Percentiles rank a stretch among this genome's conserved stretches.
Evolutionary conservation across 768 basidiomycete species (phyloP).

Genomic region (Calocybe indica): DNA sequence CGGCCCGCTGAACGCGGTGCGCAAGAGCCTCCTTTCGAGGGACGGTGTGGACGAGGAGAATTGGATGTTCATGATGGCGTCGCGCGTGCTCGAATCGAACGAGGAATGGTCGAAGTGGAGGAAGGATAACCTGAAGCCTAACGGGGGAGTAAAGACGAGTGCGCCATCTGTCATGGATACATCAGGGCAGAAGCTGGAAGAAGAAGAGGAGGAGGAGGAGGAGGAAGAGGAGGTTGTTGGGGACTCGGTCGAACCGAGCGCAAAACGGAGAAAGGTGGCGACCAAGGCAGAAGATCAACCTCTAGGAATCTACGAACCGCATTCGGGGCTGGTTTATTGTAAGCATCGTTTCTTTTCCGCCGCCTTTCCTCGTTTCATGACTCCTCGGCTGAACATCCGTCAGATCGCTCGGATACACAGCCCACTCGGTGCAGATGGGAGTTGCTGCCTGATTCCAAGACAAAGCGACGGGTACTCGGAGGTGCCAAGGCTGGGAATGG

Average conservation of each 20-base stretch:
- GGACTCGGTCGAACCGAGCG: slow-evolving; percentile 13
- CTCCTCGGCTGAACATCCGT: background rate
- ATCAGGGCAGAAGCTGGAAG: slow-evolving; percentile 15
- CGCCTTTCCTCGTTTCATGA: slow-evolving; percentile 1
- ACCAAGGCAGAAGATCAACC: slow-evolving; percentile 31
- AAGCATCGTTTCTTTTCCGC: slow-evolving; percentile 16
- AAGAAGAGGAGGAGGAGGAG: slow-evolving; percentile 22
- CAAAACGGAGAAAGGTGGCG: slow-evolving; percentile 23
- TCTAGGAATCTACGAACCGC: slow-evolving; percentile 77
- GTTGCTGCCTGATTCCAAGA: slow-evolving; percentile 37
- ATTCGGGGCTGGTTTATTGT: slow-evolving; percentile 74
- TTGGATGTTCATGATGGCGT: slow-evolving; percentile 85
- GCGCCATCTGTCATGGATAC: slow-evolving; percentile 10
- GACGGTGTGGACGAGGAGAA: slow-evolving; percentile 84
- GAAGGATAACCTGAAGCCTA: slow-evolving; percentile 43
- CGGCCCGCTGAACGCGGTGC: slow-evolving; percentile 78
- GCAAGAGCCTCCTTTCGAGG: slow-evolving; percentile 72
- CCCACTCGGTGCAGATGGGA: slow-evolving; percentile 63
- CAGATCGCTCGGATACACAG: slow-evolving; percentile 77
- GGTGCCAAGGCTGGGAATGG: slow-evolving; percentile 72
- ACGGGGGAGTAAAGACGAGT: slow-evolving; percentile 39
- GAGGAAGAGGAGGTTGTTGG: slow-evolving; percentile 21
- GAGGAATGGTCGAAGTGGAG: slow-evolving; percentile 59
- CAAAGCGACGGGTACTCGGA: slow-evolving; percentile 47
- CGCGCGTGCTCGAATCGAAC: slow-evolving; percentile 56